Evolutionary conservation across 1,139 yeast genomes (phyloP).

Genomic region (Protomyces gravidus): DNA sequence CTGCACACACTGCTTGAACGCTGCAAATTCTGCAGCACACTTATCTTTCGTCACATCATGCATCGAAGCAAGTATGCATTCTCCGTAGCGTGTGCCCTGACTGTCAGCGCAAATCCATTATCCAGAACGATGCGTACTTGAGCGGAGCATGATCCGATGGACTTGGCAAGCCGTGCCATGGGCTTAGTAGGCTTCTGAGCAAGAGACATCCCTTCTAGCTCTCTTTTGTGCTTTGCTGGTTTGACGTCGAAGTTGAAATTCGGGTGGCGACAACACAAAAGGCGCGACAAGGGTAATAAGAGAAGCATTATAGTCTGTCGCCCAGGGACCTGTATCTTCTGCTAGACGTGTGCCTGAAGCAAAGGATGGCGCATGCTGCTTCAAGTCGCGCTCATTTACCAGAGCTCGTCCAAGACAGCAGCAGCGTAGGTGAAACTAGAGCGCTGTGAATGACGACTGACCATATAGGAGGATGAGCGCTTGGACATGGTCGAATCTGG

Average conservation of each 20-base stretch:
- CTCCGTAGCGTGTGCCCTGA: conserved; percentile 19
- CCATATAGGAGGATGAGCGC: background rate
- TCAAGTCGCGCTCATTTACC: too few relatives aligned
- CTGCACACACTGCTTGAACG: conserved; percentile 27
- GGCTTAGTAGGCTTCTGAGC: conserved; percentile 26
- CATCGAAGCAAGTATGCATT: conserved; percentile 17
- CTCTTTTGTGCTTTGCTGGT: too few relatives aligned
- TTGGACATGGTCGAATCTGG: too few relatives aligned
- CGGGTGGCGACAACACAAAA: too few relatives aligned
- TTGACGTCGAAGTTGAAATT: too few relatives aligned
- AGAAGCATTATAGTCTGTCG: too few relatives aligned
- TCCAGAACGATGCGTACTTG: background rate
- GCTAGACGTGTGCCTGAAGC: too few relatives aligned
- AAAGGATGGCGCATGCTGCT: too few relatives aligned
- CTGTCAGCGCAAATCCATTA: background rate
- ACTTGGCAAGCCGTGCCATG: conserved; percentile 19
- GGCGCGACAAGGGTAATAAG: too few relatives aligned
- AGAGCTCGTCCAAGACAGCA: background rate
- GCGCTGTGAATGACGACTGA: too few relatives aligned
- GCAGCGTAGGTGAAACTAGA: background rate
- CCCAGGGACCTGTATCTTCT: too few relatives aligned
- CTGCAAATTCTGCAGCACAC: conserved; percentile 25
- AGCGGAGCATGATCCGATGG: conserved; percentile 16
- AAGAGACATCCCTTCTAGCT: conserved; percentile 14
- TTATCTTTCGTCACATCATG: conserved; percentile 13